Evolutionary conservation across 371 early-diverging fungal species (phyloP), one percentile per base, ranked within the genome.

Genomic region (Nematocida ausubeli): DNA sequence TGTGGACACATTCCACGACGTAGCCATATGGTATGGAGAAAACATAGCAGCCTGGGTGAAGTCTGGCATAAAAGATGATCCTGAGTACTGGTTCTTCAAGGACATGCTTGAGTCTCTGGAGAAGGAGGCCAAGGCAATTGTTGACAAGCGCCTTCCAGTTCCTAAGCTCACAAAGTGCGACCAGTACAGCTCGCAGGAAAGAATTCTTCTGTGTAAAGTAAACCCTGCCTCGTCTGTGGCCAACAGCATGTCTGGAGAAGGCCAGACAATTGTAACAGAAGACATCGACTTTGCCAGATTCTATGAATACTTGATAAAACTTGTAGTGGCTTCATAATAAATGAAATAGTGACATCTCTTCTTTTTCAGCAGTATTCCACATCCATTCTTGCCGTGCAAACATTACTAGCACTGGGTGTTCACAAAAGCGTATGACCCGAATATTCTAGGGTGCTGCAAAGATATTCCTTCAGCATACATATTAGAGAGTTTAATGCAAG

Each of bases 121-220:
- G 28, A 86, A 85, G 47, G 94, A 92, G 81, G 93, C 97, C 89
- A 89, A 83, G 88, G 93, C 92, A 37, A 83, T 99, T 67, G 87
- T 97, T 62, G 86, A 89, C 22, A 93, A 93, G 47, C 88, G 99
- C 71, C 93, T 96, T 89, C 98, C 98, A 9, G 90, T 96, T 47
- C 98, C 99, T 4, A 92, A 97, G 80, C 97, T 95, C 85, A 92
- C 96, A 85, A 94, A 91, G 39, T 94, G 94, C 81, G 93, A 95
- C 82, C 93, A 94, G 85, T 89, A 92, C 73, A 94, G 94, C 30
- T 95, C 96, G 3, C 99, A 99, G 87, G 97, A 96, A 24, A 92
- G 99, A 82, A 97, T 98, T 91, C 87, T 99, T 80, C 88, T 97
- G 35, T 91, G 92, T 78, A 97, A 95, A 85, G 89, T 99, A 52